A percentile compares a stretch with the other conserved stretches of the same genome.
phyloP scores from a whole-genome alignment of 2,329 filamentous ascomycete species.

The Alternaria burnsii region DNA sequence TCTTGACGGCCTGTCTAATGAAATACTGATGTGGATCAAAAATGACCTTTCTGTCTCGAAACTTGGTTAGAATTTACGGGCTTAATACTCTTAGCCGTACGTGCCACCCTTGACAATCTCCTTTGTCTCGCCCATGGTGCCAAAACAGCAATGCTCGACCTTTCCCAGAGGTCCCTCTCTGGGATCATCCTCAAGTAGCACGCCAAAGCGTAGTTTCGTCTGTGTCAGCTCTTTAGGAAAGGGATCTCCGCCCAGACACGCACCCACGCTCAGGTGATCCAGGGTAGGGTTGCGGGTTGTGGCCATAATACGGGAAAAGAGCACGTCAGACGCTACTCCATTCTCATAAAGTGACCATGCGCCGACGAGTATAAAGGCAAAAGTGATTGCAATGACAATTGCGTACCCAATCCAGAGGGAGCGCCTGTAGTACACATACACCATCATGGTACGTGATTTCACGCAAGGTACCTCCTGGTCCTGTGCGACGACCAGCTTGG shows the following conservation, averaged over 20 bases:
- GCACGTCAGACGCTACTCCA: slow-evolving; percentile 47
- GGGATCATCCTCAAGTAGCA: slow-evolving; percentile 48
- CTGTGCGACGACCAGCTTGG: slow-evolving; percentile 39
- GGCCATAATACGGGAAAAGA: slow-evolving; percentile 50
- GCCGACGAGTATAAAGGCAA: slow-evolving; percentile 44
- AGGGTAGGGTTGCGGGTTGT: slow-evolving; percentile 52
- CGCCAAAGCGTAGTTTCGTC: slow-evolving; percentile 52
- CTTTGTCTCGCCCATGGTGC: slow-evolving; percentile 48
- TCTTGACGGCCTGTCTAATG: not conserved
- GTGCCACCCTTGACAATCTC: slow-evolving; percentile 49
- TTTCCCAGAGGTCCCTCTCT: slow-evolving; percentile 41
- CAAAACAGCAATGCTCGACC: slow-evolving; percentile 53
- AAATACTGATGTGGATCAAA: not conserved
- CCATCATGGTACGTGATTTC: slow-evolving; percentile 38
- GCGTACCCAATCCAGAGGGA: slow-evolving; percentile 51
- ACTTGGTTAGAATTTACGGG: not conserved
- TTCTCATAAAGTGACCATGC: slow-evolving; percentile 46
- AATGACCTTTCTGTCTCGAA: not conserved
- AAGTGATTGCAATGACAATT: slow-evolving; percentile 40
- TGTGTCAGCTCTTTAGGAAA: slow-evolving; percentile 50
- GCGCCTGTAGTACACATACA: slow-evolving; percentile 43
- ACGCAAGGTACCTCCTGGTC: slow-evolving; percentile 34
- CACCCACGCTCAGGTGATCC: slow-evolving; percentile 49
- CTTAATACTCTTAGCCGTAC: slow-evolving; percentile 36
- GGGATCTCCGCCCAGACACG: slow-evolving; percentile 53